These are phyloP conservation scores for Sporothrix luriei DNA, from an alignment of 2,329 filamentous ascomycete species.

Conservation along the genomic window DNA sequence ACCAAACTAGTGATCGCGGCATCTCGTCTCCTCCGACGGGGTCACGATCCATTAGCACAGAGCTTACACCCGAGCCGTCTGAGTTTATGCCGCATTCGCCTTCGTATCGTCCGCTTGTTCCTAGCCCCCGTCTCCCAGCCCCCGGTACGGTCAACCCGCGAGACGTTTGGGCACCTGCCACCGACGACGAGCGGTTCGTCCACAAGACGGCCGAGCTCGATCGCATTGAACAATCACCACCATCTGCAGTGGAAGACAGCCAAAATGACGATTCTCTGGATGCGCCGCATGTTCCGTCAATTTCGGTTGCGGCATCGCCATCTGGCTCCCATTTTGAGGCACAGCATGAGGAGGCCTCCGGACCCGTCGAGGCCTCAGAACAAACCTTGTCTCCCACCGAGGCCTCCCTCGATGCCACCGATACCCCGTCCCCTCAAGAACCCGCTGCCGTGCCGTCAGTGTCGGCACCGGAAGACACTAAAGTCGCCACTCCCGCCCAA, in stretches of 20 bases:
- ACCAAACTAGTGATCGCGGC: neutral
- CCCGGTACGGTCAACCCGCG: slow-evolving; percentile 57
- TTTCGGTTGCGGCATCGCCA: slow-evolving; percentile 17
- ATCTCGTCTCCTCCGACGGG: neutral
- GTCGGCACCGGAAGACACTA: slow-evolving; percentile 9
- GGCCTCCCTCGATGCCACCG: slow-evolving; percentile 15
- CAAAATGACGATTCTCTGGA: slow-evolving; percentile 1
- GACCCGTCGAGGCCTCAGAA: slow-evolving; percentile 9
- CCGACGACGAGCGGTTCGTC: slow-evolving; percentile 43
- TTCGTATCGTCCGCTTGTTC: slow-evolving; percentile 32
- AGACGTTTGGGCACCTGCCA: slow-evolving; percentile 55
- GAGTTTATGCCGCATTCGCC: slow-evolving; percentile 35
- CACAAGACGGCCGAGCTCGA: slow-evolving; percentile 44
- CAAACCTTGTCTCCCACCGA: slow-evolving; percentile 5
- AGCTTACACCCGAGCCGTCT: slow-evolving; percentile 33
- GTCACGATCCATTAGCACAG: neutral
- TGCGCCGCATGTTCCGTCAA: slow-evolving; percentile 13
- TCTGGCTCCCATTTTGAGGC: slow-evolving; percentile 17
- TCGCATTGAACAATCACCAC: slow-evolving; percentile 42
- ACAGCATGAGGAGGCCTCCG: slow-evolving; percentile 19
- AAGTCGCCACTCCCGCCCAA: neutral
- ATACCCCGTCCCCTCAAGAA: neutral
- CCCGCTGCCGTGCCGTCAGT: neutral
- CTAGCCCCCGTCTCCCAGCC: slow-evolving; percentile 42
- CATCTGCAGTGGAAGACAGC: slow-evolving; percentile 27